phyloP scores from a whole-genome alignment of 306 rosid species.

The Vigna nakashimae region DNA sequence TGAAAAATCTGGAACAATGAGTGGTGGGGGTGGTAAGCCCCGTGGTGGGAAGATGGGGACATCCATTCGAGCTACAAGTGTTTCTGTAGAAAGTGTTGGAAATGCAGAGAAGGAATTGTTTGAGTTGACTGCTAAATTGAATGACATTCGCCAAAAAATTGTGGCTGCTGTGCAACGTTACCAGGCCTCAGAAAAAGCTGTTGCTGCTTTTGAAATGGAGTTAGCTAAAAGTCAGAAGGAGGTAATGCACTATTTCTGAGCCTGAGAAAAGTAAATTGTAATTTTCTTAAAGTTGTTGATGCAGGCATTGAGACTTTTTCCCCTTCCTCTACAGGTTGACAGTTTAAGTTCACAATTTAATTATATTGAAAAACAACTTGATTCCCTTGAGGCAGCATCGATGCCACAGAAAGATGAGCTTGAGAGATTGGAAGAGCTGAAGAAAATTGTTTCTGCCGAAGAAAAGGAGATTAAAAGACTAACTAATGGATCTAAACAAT shows the following conservation, averaged over 20 bases:
- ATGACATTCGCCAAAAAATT: constrained; percentile 66
- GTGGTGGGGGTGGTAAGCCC: constrained; percentile 93
- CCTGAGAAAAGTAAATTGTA: neutral
- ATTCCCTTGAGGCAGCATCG: constrained; percentile 83
- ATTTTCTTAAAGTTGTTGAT: constrained; percentile 30
- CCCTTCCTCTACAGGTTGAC: constrained; percentile 64
- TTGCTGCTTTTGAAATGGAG: constrained; percentile 79
- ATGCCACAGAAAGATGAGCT: constrained; percentile 77
- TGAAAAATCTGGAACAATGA: constrained; percentile 93
- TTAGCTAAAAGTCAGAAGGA: constrained; percentile 87
- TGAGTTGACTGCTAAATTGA: constrained; percentile 58
- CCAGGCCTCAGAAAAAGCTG: constrained; percentile 74
- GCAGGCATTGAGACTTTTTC: constrained; percentile 10
- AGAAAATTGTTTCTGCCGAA: constrained; percentile 65
- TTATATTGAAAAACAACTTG: constrained; percentile 86
- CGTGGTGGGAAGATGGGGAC: constrained; percentile 98
- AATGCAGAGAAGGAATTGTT: constrained; percentile 78
- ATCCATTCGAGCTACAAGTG: constrained; percentile 80
- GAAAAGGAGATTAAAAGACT: constrained; percentile 75
- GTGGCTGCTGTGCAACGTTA: constrained; percentile 62
- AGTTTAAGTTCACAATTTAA: constrained; percentile 74
- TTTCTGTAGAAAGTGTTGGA: constrained; percentile 77
- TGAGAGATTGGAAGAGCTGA: constrained; percentile 69
- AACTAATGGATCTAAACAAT: constrained; percentile 71
- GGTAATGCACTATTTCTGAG: constrained; percentile 55